Evolutionary conservation across 192 early-diverging fungal species (phyloP), one percentile per base, ranked within the genome.

Genomic region (Entomortierella chlamydospora): DNA sequence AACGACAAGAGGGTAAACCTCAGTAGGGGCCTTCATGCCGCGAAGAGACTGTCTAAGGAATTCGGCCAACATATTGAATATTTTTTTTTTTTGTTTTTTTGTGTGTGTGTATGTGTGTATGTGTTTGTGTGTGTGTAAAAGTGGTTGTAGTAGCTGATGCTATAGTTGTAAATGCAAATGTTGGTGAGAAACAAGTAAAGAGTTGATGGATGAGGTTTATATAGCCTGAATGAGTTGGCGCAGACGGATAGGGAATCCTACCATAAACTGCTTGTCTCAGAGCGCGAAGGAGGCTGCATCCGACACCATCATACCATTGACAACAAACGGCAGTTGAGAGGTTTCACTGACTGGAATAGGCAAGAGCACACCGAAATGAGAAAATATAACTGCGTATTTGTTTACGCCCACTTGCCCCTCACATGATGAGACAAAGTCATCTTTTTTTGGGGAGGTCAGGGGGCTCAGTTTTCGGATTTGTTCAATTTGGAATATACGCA

Each of bases 11-110:
- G 76, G 76, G 57, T 70, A 79, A 50, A 79, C 76, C 52, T 79
- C 76, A 22, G 63, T 60, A 37, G 76, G 76, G 52, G 76, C 68
- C 57, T 79, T 79, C 68, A 79, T 64, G 42, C 61, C 68, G 47
- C 57, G 54, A 55, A 79, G 54, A 25, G 67, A 57, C 37, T 65
- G 61, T 55, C 62, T 64, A 57, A 79, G 47, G 33, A 64, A 64
- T 26, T 64, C 30, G 62, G 54, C 68, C 54, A 79, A 61, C 74
- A 79, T 79, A 39, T 25, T 79, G 66, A 57, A 50, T 67, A 64
- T 59, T 57, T 56, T 0, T 62, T n/a, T n/a, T n/a, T n/a, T n/a
- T n/a, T 23, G n/a, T 8, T 23, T 57, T 23, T 45, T 20, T 20
- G 55, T 42, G 60, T 28, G 57, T 20, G 55, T 58, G 31, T 22